Base-by-base conservation (phyloP, 2,329 filamentous ascomycete genomes). In the Lecanicillium sp. region DNA sequence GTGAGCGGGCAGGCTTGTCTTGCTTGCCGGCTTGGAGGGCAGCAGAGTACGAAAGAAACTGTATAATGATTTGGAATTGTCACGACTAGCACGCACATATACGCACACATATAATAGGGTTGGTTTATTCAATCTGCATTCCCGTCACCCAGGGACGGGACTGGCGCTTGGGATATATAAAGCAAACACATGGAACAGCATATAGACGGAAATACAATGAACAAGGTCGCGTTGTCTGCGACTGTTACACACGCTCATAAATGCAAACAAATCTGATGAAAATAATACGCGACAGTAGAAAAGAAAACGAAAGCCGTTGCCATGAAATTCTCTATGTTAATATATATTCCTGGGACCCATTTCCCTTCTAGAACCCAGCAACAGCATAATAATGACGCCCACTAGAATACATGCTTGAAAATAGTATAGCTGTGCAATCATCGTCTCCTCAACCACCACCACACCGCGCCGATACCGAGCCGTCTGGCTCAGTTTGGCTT, bases 51-150 rank as follows among this genome's bases (percentile, higher is more conserved):
- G 11, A 7, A 3, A 27, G 9, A n/a, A 11, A 36, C 15, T 40
- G 15, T 33, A 32, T 38, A 38, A 48, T 21, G 44, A 41, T 24
- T n/a, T 24, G 27, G 11, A 12, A 40, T 41, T 24, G 11, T 30
- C 14, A 19, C 14, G 15, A 44, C 7, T 5, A 26, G 3, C 17
- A 36, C 29, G 15, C 17, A 36, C 26, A 42, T 42, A 37, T 27
- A 48, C 7, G 24, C 29, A 42, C 12, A 48, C 29, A 42, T 10
- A 29, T 45, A 45, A 33, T 19, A 32, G 26, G 29, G 26, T n/a
- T 29, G n/a, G 23, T 15, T 12, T 29, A n/a, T 10, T 21, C 37
- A 15, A 20, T n/a, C 9, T 24, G 36, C 44, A 10, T 21, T 15
- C 32, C 43, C 21, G 26, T 32, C 15, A 33, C 4, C n/a, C 17